Evolutionary conservation across 345 rosid species (phyloP).

Genomic region (Acer yangbiense): DNA sequence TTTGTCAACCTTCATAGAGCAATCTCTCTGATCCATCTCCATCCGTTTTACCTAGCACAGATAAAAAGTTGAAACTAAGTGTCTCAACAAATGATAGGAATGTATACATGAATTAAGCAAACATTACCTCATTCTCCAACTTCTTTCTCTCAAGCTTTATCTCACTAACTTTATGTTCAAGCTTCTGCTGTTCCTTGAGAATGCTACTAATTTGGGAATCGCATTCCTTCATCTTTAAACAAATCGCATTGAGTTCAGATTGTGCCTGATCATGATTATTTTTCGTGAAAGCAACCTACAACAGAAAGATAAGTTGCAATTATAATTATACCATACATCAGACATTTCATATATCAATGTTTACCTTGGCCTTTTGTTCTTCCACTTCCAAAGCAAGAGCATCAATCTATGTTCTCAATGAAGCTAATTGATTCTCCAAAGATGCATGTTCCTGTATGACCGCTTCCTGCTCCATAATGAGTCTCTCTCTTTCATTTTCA

Average conservation of each 20-base stretch:
- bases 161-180: constrained; percentile 70
- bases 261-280: constrained; percentile 60
- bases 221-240: constrained; percentile 85
- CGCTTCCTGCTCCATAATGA: constrained; percentile 87
- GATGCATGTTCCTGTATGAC: constrained; percentile 59
- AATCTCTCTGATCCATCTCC: constrained; percentile 91
- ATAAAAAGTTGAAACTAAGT: neutral
- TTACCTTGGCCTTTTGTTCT: constrained; percentile 73
- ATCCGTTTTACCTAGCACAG: constrained; percentile 63
- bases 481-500: constrained; percentile 75
- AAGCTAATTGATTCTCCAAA: constrained; percentile 74
- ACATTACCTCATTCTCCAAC: constrained; percentile 92
- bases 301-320: constrained; percentile 25
- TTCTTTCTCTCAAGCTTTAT: constrained; percentile 83
- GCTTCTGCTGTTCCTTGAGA: constrained; percentile 70
- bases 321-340: neutral
- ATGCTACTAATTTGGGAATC: constrained; percentile 80
- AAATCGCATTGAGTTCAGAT: constrained; percentile 65
- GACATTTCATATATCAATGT: constrained; percentile 16
- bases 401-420: constrained; percentile 58
- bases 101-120: neutral
- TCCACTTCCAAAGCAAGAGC: constrained; percentile 66
- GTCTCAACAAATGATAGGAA: constrained; percentile 14
- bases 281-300: constrained; percentile 64
- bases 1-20: constrained; percentile 78